Evolutionary conservation across 108 stramenopile species (phyloP), one percentile per base, ranked within the genome.

Genomic region (Skeletonema menzelii): DNA sequence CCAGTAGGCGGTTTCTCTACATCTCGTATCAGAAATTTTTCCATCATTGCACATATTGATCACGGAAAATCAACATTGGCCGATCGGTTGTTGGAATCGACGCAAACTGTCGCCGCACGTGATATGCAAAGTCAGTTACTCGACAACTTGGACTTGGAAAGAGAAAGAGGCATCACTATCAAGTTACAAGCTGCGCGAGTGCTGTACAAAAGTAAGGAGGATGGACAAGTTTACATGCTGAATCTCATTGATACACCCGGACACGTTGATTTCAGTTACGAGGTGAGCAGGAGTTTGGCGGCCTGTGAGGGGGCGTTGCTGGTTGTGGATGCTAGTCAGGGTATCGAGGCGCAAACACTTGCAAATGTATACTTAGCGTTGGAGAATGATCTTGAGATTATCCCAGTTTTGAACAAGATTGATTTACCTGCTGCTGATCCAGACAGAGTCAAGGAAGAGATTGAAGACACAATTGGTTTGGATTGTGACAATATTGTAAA

Each of bases 281-380:
- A 99, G 73, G 99, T 98, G 10, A 91, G 90, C 13, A 84, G 99
- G 37, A 96, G 95, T 82, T 83, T 99, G 67, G 97, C 98, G 19
- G 97, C 98, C 27, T 99, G 99, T 74, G 96, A 99, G 79, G 99
- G 99, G n/a, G 98, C 98, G 0, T 73, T 99, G 44, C 84, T 99
- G 37, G 97, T 99, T 2, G 99, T 99, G 6, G 99, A 99, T 87
- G 92, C 95, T 7, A 87, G 95, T 56, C 99, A 99, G 75, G 98
- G 99, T n/a, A 97, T 99, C 27, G 97, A 99, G 76, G 99, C 99
- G 19, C 99, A 88, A 89, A 99, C 99, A 7, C 77, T 99, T 30
- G 98, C 99, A 28, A 99, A 99, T 74, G 97, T 97, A 8, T 97
- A 98, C 74, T 77, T 98, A 55, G 99, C 99, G 5, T 83, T 97